These are phyloP conservation scores for Diplodia sapinea DNA, from an alignment of 2,329 filamentous ascomycete genomes.

Conservation along the genomic window DNA sequence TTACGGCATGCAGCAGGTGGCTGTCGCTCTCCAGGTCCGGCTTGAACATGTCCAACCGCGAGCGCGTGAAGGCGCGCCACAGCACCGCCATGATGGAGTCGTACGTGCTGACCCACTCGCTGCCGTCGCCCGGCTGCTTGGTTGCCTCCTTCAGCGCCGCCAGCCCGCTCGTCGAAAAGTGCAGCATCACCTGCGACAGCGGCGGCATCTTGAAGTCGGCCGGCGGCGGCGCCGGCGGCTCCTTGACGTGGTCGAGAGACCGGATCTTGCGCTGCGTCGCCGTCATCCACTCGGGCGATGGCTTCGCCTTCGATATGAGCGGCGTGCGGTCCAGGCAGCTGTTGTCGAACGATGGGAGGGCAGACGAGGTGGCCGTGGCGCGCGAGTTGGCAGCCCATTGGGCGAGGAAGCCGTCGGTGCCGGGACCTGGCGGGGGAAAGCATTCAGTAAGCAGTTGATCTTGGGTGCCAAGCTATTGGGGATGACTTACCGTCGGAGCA, in stretches of 20 bases:
- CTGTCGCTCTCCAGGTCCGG: conserved; percentile 32
- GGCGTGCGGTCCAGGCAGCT: conserved; percentile 29
- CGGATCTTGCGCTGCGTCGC: conserved; percentile 10
- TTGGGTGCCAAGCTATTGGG: too few relatives aligned
- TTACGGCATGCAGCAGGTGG: conserved; percentile 36
- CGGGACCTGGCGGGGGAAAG: conserved; percentile 29
- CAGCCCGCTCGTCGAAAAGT: conserved; percentile 36
- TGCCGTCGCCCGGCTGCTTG: conserved; percentile 5
- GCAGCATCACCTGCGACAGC: conserved; percentile 36
- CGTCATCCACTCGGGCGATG: conserved; percentile 13
- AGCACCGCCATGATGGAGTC: conserved; percentile 39
- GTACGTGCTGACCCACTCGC: conserved; percentile 39
- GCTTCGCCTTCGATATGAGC: conserved; percentile 9
- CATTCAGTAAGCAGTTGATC: too few relatives aligned
- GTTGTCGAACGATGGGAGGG: conserved; percentile 31
- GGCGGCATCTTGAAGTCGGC: conserved; percentile 38
- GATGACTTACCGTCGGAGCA: conserved; percentile 33
- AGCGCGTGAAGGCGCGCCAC: conserved; percentile 37
- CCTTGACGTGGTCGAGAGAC: conserved; percentile 33
- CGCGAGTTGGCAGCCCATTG: conserved; percentile 39
- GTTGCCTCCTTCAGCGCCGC: conserved; percentile 35
- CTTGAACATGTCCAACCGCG: conserved; percentile 35
- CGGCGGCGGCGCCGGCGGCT: conserved; percentile 35
- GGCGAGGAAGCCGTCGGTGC: conserved; percentile 39
- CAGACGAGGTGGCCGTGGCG: conserved; percentile 33